phyloP scores from a whole-genome alignment of 768 basidiomycete genomes.

The Pulveroboletus sp. region DNA sequence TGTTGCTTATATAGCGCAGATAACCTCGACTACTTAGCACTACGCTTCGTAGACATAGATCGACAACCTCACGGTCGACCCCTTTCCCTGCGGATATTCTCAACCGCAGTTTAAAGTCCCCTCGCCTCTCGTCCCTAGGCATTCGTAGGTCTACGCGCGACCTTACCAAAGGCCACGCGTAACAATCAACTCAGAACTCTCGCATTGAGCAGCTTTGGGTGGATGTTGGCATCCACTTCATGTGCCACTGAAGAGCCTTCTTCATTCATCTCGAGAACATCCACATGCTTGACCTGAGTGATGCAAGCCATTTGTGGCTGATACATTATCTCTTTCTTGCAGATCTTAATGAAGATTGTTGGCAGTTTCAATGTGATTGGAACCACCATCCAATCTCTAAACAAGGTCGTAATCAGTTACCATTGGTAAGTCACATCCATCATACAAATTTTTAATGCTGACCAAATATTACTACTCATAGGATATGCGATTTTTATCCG shows the following conservation, averaged over 20 bases:
- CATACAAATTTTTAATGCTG: no score
- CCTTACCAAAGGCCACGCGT: no score
- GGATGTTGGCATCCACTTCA: slow-evolving; percentile 41
- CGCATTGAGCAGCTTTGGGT: slow-evolving; percentile 46
- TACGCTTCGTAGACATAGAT: no score
- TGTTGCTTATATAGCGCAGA: no score
- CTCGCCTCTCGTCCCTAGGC: no score
- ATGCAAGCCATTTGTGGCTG: slow-evolving; percentile 42
- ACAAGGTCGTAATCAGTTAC: slow-evolving; percentile 2
- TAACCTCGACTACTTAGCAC: no score
- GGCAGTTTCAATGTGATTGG: slow-evolving; percentile 35
- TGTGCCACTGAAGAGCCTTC: slow-evolving; percentile 39
- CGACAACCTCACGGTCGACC: no score
- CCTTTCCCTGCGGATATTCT: no score
- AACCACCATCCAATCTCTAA: slow-evolving; percentile 36
- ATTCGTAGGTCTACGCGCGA: no score
- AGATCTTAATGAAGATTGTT: slow-evolving; percentile 36
- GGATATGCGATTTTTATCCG: no score
- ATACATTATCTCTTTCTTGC: slow-evolving; percentile 41
- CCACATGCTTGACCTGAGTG: slow-evolving; percentile 32
- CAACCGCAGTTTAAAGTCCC: no score
- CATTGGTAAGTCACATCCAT: not conserved
- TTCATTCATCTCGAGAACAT: slow-evolving; percentile 36
- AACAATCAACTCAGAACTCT: slow-evolving; percentile 41
- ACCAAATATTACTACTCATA: no score